These are phyloP conservation scores for Quercus ilex DNA, from an alignment of 306 rosid species.

Conservation along the genomic window DNA sequence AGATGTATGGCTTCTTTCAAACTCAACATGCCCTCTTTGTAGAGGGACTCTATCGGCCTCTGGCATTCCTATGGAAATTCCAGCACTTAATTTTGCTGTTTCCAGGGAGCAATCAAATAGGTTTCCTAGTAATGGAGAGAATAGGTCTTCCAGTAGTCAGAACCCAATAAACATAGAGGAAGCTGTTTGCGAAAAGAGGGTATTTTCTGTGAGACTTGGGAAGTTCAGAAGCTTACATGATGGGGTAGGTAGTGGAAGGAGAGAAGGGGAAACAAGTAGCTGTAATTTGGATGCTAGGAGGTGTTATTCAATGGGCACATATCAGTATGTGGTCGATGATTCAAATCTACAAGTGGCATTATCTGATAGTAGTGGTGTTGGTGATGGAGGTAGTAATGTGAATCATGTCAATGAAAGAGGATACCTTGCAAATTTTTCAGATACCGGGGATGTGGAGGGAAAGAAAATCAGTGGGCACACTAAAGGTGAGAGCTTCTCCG, in stretches of 20 bases:
- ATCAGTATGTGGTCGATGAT: conserved; percentile 63
- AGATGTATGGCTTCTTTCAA: conserved; percentile 89
- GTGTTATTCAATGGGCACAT: conserved; percentile 92
- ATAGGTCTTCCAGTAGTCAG: conserved; percentile 17
- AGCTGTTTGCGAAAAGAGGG: conserved; percentile 35
- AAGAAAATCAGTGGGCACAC: conserved; percentile 49
- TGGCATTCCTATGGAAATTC: conserved; percentile 29
- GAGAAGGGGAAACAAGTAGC: conserved; percentile 36
- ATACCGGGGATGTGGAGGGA: conserved; percentile 43
- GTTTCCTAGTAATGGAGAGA: conserved; percentile 33
- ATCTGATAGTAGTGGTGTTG: conserved; percentile 9
- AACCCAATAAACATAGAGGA: conserved; percentile 32
- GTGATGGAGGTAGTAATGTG: neutral
- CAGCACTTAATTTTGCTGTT: conserved; percentile 22
- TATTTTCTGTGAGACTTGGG: conserved; percentile 83
- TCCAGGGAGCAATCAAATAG: conserved; percentile 27
- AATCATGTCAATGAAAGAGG: conserved; percentile 11
- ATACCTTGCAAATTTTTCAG: neutral
- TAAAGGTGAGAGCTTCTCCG: conserved; percentile 83
- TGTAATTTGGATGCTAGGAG: conserved; percentile 60
- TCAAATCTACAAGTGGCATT: conserved; percentile 58
- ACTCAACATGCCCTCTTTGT: conserved; percentile 90
- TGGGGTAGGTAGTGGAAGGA: conserved; percentile 21
- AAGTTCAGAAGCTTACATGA: conserved; percentile 46
- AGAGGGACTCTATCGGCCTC: conserved; percentile 44